Conservation (phyloP, 495 filamentous ascomycete genomes). For the Penicillium arizonense region DNA sequence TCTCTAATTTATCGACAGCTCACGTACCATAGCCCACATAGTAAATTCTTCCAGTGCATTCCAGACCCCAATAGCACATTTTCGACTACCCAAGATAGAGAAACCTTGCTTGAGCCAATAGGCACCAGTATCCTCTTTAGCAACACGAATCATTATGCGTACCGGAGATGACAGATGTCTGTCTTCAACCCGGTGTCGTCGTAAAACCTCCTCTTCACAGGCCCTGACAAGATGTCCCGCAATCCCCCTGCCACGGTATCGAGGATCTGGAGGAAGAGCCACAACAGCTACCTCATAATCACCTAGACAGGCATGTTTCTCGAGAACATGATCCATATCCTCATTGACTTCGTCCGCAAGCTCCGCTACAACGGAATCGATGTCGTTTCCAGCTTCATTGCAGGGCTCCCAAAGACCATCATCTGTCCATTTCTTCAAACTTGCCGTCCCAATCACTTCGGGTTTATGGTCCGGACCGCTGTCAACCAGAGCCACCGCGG, state of each 20-base stretch:
- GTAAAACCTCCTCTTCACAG: constrained; percentile 11
- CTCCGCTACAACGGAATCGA: neutral
- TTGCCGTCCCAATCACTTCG: constrained; percentile 15
- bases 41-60: constrained; percentile 4
- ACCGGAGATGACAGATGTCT: neutral
- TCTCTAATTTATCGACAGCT: neutral
- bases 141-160: constrained; percentile 12
- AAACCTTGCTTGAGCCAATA: constrained; percentile 17
- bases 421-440: constrained; percentile 19
- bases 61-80: constrained; percentile 9
- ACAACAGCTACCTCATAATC: constrained; percentile 13
- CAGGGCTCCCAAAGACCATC: constrained; percentile 11
- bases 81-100: constrained; percentile 3
- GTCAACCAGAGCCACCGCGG: constrained; percentile 9
- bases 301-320: constrained; percentile 2
- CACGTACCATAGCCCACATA: constrained; percentile 14
- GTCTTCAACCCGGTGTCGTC: neutral
- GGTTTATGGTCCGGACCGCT: neutral
- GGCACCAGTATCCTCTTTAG: constrained; percentile 8
- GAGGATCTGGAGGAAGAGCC: constrained; percentile 8
- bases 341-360: neutral
- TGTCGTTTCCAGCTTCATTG: neutral
- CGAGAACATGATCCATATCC: neutral
- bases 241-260: constrained; percentile 11
- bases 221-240: constrained; percentile 3